Evolutionary conservation across 176 grass and related monocot genomes (phyloP), one percentile per base, ranked within the genome.

Genomic region (Paspalum notatum): DNA sequence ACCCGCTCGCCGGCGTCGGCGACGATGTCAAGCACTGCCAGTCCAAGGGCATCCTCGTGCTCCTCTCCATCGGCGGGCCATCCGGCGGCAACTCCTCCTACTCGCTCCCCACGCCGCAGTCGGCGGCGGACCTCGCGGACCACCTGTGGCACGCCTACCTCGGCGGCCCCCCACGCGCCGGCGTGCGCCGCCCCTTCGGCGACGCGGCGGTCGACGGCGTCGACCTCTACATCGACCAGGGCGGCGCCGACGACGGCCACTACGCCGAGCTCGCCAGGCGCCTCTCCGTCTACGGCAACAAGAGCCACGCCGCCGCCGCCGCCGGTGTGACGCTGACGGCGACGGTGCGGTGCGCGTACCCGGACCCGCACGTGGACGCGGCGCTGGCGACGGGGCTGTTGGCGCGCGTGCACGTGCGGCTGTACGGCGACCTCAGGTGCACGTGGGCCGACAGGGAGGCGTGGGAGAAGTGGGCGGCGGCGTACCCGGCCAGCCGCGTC

Each of bases 261-360:
- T 71, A 71, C 68, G 45, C 48, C 44, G 68, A 27, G 67, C 67
- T 70, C 10, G 44, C 44, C 13, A 8, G 44, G 12, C 21, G n/a
- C 44, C 43, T 71, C 6, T 17, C 9, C 68, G 22, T 7, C 0
- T 48, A 71, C n/a, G n/a, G n/a, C 68, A 51, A 27, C 24, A 37
- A 1, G 1, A 0, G 1, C 24, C 27, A 71, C n/a, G n/a, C 68
- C 68, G 47, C 22, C 8, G 45, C 15, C 3, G 68, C 16, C 57
- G n/a, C 12, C 1, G 74, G 44, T 0, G 37, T 85, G 0, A 68
- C 22, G 54, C 83, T 78, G 54, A 49, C 74, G 74, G 72, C 82
- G 2, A 76, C 82, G 50, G 16, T 18, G 62, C 62, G 82, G 40
- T 84, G 82, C 82, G 7, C 61, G 3, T 84, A 67, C 62, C 72